These are phyloP conservation scores for Gastrolobium villosum DNA, from an alignment of 306 rosid species.

Conservation along the genomic window DNA sequence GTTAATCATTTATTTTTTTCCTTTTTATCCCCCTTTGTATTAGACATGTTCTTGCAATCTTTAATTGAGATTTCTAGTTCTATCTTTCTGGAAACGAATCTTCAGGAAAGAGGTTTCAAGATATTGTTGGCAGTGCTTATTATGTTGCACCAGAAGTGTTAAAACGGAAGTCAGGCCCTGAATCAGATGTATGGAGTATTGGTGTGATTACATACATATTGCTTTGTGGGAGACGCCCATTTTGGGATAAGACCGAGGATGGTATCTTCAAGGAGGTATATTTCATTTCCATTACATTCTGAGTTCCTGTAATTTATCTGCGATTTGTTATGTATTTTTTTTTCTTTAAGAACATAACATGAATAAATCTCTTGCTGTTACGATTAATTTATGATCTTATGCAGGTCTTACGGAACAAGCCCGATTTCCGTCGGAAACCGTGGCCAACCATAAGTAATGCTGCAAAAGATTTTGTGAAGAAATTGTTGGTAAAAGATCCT, in stretches of 20 bases:
- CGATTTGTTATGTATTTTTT: conserved; percentile 14
- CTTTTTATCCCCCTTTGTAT: conserved; percentile 33
- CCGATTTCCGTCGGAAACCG: conserved; percentile 97
- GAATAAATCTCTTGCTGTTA: conserved; percentile 6
- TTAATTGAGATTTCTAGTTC: conserved; percentile 42
- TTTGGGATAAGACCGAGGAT: conserved; percentile 99
- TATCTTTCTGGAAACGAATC: conserved; percentile 39
- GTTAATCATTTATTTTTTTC: conserved; percentile 22
- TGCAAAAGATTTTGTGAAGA: conserved; percentile 95
- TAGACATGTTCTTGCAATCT: conserved; percentile 39
- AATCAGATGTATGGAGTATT: conserved; percentile 99
- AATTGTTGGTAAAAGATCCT: conserved; percentile 95
- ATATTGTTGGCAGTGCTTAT: conserved; percentile 99
- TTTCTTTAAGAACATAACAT: background rate
- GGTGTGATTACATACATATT: conserved; percentile 98
- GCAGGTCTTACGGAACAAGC: conserved; percentile 93
- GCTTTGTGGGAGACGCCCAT: conserved; percentile 99
- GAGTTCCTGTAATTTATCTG: conserved; percentile 31
- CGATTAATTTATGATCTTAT: conserved; percentile 38
- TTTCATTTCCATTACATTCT: conserved; percentile 45
- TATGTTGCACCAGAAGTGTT: conserved; percentile 99
- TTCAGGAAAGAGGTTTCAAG: conserved; percentile 87
- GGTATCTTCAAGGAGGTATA: conserved; percentile 99
- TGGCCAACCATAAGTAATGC: conserved; percentile 85
- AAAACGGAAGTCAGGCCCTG: conserved; percentile 97